Conservation (phyloP, 495 filamentous ascomycete species). For the Penicillium lagena region DNA sequence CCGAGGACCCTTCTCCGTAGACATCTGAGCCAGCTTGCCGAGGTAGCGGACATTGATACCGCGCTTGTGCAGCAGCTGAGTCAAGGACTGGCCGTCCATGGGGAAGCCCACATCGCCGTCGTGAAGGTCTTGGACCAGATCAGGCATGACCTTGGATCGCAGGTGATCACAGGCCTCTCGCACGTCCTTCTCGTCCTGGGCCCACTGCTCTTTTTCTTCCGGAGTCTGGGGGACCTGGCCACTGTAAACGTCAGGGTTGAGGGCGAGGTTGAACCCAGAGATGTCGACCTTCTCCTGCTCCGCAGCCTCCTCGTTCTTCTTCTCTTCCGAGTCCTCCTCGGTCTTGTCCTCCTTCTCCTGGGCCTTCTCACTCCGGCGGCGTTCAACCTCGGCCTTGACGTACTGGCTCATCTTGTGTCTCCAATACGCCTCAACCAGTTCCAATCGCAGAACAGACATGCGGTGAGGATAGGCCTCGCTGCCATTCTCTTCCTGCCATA, state of each 20-base stretch:
- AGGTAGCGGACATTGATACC: slow-evolving; percentile 97
- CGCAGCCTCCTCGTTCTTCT: slow-evolving; percentile 24
- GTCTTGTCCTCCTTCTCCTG: slow-evolving; percentile 39
- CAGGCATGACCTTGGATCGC: slow-evolving; percentile 64
- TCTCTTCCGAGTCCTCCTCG: slow-evolving; percentile 17
- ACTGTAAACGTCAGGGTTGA: slow-evolving; percentile 95
- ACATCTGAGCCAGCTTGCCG: slow-evolving; percentile 68
- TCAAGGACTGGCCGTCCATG: slow-evolving; percentile 92
- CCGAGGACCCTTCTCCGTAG: slow-evolving; percentile 59
- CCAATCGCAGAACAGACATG: slow-evolving; percentile 86
- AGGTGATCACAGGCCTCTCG: slow-evolving; percentile 77
- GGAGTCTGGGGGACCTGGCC: slow-evolving; percentile 86
- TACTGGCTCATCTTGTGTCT: slow-evolving; percentile 82
- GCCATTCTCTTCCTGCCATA: slow-evolving; percentile 76
- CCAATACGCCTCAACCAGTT: slow-evolving; percentile 80
- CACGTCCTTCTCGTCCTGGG: slow-evolving; percentile 83
- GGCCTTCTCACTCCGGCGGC: slow-evolving; percentile 40
- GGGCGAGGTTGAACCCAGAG: slow-evolving; percentile 74
- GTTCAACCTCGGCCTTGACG: slow-evolving; percentile 66
- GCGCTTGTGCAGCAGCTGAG: slow-evolving; percentile 86
- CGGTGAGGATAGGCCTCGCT: slow-evolving; percentile 76
- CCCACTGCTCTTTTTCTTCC: slow-evolving; percentile 80
- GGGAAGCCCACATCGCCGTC: slow-evolving; percentile 94
- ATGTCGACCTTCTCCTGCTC: slow-evolving; percentile 67
- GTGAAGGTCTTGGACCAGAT: slow-evolving; percentile 72